Base-by-base conservation (phyloP, 164 flowering plant genomes). In the Paratinospora sagittata region DNA sequence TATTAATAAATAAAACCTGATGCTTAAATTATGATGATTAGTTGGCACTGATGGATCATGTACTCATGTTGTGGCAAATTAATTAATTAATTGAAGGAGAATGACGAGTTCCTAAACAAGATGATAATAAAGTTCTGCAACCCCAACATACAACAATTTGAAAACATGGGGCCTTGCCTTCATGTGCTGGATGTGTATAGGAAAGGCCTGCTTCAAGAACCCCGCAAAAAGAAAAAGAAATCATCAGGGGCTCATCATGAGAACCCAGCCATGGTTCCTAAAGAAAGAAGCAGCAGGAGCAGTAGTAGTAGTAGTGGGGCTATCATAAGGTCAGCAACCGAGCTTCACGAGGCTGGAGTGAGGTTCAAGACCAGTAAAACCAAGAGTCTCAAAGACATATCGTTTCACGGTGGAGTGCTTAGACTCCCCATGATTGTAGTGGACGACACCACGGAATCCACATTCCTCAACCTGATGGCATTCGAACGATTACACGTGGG, bases 311-410 rank as follows among this genome's bases (percentile, higher is more conserved):
- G 68, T 1, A 72, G 36, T 0, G 85, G 75, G 3, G 83, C 77
- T 63, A 14, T 74, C 11, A 65, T 74, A 12, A 65, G 71, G 5
- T 75, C 81, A 0, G 76, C 86, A 17, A 76, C 72, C 14, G 85
- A 85, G 76, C 85, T 87, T 9, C 21, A 79, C n/a, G 89, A 84
- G 65, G 85, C 88, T 0, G 87, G 89, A 52, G 81, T 86, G 52
- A 43, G 77, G 13, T 75, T 87, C 79, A 81, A 80, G 77, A 81
- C 65, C 34, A 83, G 85, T 69, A 77, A 68, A 64, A 77, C 81
- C 0, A 39, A 1, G 0, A 81, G 85, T 78, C 79, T 87, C 1
- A 83, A 33, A 39, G 88, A 81, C 78, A 81, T 85, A 30, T 71
- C 81, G 2, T 86, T 87, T 81, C 30, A 47, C 0, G 64, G 74